A percentile compares a stretch with the other conserved stretches of the same genome.
phyloP scores from a whole-genome alignment of 441 rosid genomes.

The Euphorbia schlechtendalii region DNA sequence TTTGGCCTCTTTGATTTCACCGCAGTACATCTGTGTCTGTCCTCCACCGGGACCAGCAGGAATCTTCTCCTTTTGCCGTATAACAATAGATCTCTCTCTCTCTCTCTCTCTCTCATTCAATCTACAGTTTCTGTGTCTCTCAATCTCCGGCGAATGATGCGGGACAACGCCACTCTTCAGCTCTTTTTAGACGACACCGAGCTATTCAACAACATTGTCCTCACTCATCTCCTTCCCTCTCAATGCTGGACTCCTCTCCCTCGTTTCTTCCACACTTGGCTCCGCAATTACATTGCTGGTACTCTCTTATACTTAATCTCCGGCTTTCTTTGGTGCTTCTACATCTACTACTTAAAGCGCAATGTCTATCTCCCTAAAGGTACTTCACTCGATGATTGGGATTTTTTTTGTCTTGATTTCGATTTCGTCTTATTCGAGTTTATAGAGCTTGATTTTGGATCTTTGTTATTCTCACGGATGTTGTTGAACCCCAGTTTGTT shows the following conservation, averaged over 20 bases:
- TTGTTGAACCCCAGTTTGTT: neutral
- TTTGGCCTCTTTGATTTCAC: no score
- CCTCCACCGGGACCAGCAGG: neutral
- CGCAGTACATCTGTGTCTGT: no score
- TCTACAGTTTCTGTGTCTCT: no score
- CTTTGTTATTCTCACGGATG: neutral
- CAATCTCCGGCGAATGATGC: slow-evolving; percentile 9
- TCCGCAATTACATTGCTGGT: slow-evolving; percentile 78
- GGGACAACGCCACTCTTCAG: slow-evolving; percentile 34
- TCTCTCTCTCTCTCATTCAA: neutral
- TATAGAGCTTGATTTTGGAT: neutral
- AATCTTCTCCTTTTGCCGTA: neutral
- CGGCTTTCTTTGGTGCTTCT: slow-evolving; percentile 83
- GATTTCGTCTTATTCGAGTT: neutral
- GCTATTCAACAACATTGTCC: slow-evolving; percentile 60
- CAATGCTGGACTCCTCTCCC: slow-evolving; percentile 55
- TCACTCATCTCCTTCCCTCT: slow-evolving; percentile 48
- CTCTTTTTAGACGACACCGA: slow-evolving; percentile 52
- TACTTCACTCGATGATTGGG: slow-evolving; percentile 4
- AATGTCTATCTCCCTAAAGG: slow-evolving; percentile 75
- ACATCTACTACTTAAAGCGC: slow-evolving; percentile 70
- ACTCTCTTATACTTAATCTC: slow-evolving; percentile 63
- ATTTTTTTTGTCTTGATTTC: neutral
- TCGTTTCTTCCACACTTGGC: slow-evolving; percentile 74
- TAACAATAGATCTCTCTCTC: neutral